Conservation (phyloP, 2,329 filamentous ascomycete species). For the Neofusicoccum umdonicola region DNA sequence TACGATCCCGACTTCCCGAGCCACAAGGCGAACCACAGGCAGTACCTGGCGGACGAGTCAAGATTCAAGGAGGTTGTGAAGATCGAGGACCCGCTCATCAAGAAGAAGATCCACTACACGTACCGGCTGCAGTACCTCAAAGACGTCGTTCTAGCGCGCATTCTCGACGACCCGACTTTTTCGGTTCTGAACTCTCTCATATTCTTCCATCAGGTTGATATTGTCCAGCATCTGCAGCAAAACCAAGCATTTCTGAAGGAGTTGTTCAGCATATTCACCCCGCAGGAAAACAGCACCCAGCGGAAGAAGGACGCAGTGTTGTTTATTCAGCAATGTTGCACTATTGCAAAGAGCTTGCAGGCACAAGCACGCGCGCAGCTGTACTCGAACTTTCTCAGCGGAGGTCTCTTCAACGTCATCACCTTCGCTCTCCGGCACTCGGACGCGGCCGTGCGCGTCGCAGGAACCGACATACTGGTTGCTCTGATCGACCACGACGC, state of each 20-base stretch:
- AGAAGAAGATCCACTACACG: slow-evolving; percentile 91
- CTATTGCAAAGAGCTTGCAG: slow-evolving; percentile 91
- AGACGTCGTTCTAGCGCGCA: slow-evolving; percentile 94
- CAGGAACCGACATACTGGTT: slow-evolving; percentile 89
- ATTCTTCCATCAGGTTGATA: slow-evolving; percentile 98
- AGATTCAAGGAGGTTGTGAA: slow-evolving; percentile 95
- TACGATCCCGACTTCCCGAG: slow-evolving; percentile 98
- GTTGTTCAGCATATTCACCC: slow-evolving; percentile 80
- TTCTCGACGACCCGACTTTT: slow-evolving; percentile 96
- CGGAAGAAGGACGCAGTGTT: slow-evolving; percentile 91
- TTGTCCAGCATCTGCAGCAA: slow-evolving; percentile 87
- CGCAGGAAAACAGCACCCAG: slow-evolving; percentile 61
- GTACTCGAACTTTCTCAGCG: slow-evolving; percentile 84
- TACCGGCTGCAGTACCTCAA: slow-evolving; percentile 96
- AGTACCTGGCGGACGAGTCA: slow-evolving; percentile 84
- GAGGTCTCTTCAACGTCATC: slow-evolving; percentile 85
- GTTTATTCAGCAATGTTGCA: slow-evolving; percentile 94
- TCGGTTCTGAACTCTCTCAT: slow-evolving; percentile 96
- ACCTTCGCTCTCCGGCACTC: slow-evolving; percentile 84
- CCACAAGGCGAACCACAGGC: slow-evolving; percentile 95
- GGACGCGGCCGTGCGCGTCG: slow-evolving; percentile 82
- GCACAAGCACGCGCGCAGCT: slow-evolving; percentile 75
- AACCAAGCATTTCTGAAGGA: slow-evolving; percentile 78
- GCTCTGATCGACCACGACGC: slow-evolving; percentile 95
- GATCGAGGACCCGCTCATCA: slow-evolving; percentile 78